Conservation (phyloP, 1,284 basidiomycete species). For the Peniophora sp. region DNA sequence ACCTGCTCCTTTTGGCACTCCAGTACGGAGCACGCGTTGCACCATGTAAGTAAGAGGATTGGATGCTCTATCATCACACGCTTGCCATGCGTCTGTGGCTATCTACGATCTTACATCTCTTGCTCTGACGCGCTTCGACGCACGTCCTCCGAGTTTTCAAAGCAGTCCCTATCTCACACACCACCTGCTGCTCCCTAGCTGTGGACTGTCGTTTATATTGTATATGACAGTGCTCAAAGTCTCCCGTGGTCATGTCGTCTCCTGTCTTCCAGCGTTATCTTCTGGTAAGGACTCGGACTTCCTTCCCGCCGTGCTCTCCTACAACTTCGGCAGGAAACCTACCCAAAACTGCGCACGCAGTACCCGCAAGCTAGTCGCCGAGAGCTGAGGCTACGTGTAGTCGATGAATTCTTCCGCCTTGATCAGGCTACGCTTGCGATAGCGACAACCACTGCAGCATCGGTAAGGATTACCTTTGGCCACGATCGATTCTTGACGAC, state of each 20-base stretch:
- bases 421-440: conserved; percentile 12
- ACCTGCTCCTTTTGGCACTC: too few species aligned
- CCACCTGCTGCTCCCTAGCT: not conserved
- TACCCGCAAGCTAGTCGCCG: conserved; percentile 33
- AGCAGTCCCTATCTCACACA: not conserved
- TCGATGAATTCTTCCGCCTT: conserved; percentile 26
- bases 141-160: too few species aligned
- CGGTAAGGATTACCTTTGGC: too few species aligned
- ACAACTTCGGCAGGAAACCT: conserved; percentile 22
- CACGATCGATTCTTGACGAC: not conserved
- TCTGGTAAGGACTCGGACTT: not conserved
- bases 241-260: too few species aligned
- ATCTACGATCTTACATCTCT: too few species aligned
- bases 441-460: conserved; percentile 6
- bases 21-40: too few species aligned
- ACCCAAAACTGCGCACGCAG: conserved; percentile 23
- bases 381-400: conserved; percentile 27
- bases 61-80: too few species aligned
- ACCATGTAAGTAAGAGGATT: too few species aligned
- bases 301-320: not conserved
- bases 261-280: not conserved
- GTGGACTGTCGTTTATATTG: too few species aligned
- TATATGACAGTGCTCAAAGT: too few species aligned
- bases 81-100: too few species aligned
- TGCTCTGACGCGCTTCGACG: too few species aligned